Evolutionary conservation across 768 basidiomycete genomes (phyloP).

Genomic region (Trichaptum fuscoviolaceum): DNA sequence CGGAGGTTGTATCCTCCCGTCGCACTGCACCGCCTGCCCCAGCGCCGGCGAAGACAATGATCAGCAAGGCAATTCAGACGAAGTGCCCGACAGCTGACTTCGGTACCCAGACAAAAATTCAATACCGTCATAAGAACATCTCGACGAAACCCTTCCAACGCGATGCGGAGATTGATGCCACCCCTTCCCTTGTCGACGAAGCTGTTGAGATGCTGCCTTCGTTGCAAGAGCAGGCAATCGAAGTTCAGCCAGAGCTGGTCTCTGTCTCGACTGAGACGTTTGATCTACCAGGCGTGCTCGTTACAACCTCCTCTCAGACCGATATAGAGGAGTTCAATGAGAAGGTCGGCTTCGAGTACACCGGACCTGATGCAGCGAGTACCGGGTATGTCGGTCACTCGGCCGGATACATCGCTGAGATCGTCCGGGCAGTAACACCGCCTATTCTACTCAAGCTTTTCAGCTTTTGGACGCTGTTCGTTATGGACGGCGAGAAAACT

Average conservation of each 20-base stretch:
- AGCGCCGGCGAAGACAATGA: slow-evolving; percentile 15
- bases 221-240: slow-evolving; percentile 27
- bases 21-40: slow-evolving; percentile 9
- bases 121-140: slow-evolving; percentile 21
- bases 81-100: slow-evolving; percentile 33
- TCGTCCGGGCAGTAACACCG: neutral
- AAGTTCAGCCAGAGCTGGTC: slow-evolving; percentile 17
- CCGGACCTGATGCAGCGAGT: neutral
- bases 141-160: neutral
- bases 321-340: neutral
- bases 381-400: neutral
- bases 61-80: slow-evolving; percentile 15
- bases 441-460: slow-evolving; percentile 1
- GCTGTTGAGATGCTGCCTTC: slow-evolving; percentile 41
- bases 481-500: neutral
- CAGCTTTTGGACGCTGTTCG: neutral
- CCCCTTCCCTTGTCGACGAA: slow-evolving; percentile 38
- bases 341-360: neutral
- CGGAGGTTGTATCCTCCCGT: slow-evolving; percentile 18
- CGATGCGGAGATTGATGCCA: slow-evolving; percentile 39
- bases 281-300: neutral
- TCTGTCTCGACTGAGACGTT: neutral
- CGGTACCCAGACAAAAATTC: slow-evolving; percentile 36
- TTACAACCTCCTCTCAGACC: neutral
- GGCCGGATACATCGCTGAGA: neutral